A percentile compares a stretch with the other conserved stretches of the same genome.
These are phyloP conservation scores for Heliosperma pusillum DNA, from an alignment of 148 eudicot genomes.

Conservation along the genomic window DNA sequence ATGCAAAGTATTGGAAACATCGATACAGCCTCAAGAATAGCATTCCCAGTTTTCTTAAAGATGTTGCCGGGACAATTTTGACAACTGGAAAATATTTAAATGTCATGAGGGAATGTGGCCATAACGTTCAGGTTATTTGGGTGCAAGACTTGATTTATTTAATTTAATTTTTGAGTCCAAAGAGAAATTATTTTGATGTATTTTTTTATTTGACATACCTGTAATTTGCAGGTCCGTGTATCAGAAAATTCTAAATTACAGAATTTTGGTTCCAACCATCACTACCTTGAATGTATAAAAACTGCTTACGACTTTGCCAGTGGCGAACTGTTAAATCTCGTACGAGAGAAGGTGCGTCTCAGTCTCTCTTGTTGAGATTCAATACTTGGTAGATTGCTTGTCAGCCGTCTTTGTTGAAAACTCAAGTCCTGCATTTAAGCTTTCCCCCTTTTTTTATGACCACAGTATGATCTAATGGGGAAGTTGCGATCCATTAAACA, in stretches of 20 bases:
- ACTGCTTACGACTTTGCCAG: constrained; percentile 95
- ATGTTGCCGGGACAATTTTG: constrained; percentile 89
- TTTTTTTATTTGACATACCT: constrained; percentile 22
- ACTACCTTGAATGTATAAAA: constrained; percentile 86
- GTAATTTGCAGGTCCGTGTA: constrained; percentile 57
- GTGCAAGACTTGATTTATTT: constrained; percentile 6
- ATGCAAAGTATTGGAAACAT: constrained; percentile 88
- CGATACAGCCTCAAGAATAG: constrained; percentile 93
- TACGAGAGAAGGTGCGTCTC: constrained; percentile 73
- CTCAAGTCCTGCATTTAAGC: constrained; percentile 4
- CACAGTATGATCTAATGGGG: constrained; percentile 82
- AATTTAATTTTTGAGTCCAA: neutral
- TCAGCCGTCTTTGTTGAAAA: constrained; percentile 4
- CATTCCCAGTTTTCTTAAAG: constrained; percentile 87
- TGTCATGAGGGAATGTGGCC: constrained; percentile 99
- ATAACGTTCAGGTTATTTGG: constrained; percentile 70
- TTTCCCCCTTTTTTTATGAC: constrained; percentile 6
- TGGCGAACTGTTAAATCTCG: constrained; percentile 84
- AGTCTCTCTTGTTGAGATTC: constrained; percentile 8
- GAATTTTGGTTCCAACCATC: constrained; percentile 78
- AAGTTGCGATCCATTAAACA: constrained; percentile 92
- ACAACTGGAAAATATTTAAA: constrained; percentile 95
- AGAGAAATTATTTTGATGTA: neutral
- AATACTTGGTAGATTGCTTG: neutral
- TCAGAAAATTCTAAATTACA: constrained; percentile 76